Evolutionary conservation across 2,329 filamentous ascomycete species (phyloP), one percentile per base, ranked within the genome.

Genomic region (Talaromyces sp.): DNA sequence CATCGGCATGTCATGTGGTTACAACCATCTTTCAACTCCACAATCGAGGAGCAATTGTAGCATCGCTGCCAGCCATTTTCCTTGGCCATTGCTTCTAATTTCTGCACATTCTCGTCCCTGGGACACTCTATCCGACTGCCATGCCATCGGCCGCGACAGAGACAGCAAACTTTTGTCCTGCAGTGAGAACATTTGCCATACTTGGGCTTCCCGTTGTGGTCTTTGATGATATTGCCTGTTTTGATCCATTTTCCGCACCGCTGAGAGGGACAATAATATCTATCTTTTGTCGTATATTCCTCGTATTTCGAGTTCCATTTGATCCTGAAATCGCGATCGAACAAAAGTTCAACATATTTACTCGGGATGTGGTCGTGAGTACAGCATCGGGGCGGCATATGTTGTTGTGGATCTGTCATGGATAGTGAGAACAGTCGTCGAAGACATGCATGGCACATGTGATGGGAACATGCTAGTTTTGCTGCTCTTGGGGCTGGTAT

Each of bases 1-100:
- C 93, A 96, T 63, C 88, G 90, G 75, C 92, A 96, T 33, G 87
- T 92, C 87, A 96, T 94, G 74, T 94, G 92, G 78, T 94, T 93
- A 77, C 90, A 93, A 52, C 92, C 92, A 75, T 94, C 90, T 70
- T 89, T 89, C 59, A 92, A 80, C 75, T 96, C 90, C 52, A 96
- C 90, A 81, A 91, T 86, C 37, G 86, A 84, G 70, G 86, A 88
- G 79, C 93, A 96, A 70, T 84, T 90, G 76, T 88, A 91, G 76
- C 93, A 97, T 59, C 87, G 84, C 75, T 92, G 89, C 89, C 90
- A 93, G 39, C 90, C 90, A 63, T 89, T 83, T 52, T 89, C 82
- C 70, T 89, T 88, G 13, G 89, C 89, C 67, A 90, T 83, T 64
- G 88, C 86, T 11, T 91, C 80, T 56, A 80, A 74, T 19, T 70